Base-by-base conservation (phyloP, 768 basidiomycete genomes). In the Mycena sanguinolenta region DNA sequence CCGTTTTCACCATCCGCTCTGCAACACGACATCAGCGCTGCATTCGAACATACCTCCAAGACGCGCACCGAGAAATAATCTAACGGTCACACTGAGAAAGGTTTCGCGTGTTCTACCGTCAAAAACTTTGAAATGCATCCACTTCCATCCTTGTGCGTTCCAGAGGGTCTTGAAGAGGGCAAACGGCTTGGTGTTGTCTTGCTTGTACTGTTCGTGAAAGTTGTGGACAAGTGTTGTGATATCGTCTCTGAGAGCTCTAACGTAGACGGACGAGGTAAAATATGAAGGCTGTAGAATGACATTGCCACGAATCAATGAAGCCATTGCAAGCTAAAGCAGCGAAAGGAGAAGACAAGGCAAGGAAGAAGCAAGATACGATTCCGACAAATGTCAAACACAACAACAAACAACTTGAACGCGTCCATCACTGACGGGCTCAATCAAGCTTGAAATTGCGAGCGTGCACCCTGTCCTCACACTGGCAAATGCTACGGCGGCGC, bases 181-280 rank as follows among this genome's bases (percentile, higher is more conserved):
- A 77, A 95, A 95, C 0, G 94, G 92, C 59, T 79, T 77, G 9
- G 79, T 67, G 62, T 71, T 64, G 69, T 77, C 69, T 63, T 74
- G 9, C 77, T 76, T 42, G 73, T 88, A 90, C 39, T 81, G 81
- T n/a, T 88, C 85, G 32, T 86, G 79, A 72, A 88, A 95, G 13
- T 79, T 73, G n/a, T 81, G 75, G 4, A 90, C 78, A 27, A 96
- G 85, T 4, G 74, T 75, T 3, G 83, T 78, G 32, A 95, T 84
- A 78, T 96, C 94, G 32, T 88, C 85, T 3, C 91, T 87, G 25
- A 93, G 83, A 17, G 89, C 82, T 23, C 87, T 80, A 12, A 94
- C 88, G 78, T 91, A 95, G 27, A 91, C 75, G 0, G 92, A 92
- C 4, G 93, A 95, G 0, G 93, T 92, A 77, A 94, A 95, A 78